Evolutionary conservation across 352 stramenopile species (phyloP), one percentile per base, ranked within the genome.

Genomic region (Thraustotheca clavata): DNA sequence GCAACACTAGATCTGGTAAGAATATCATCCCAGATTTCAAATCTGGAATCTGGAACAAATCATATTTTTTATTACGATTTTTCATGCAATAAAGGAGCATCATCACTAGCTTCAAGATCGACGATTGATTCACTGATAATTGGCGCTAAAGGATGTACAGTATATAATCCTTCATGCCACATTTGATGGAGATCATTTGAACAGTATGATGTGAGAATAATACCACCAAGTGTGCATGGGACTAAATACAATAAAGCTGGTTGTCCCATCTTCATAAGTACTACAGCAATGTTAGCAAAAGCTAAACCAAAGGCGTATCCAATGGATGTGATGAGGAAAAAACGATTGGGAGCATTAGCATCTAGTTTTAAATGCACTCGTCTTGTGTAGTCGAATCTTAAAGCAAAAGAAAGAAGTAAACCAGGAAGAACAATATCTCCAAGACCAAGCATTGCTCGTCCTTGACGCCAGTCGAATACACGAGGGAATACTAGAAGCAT

Each of bases 231-330:
- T 59, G 86, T 96, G 48, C 85, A 96, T 22, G 92, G 92, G 1
- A 99, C 94, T 3, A 99, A 72, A 68, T 99, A 99, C 75, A 98
- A 87, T 24, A 98, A 77, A 29, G 96, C 96, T 20, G 94, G 96
- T 69, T 99, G 95, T 9, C 96, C 94, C 74, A 97, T 91, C 50
- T 78, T 61, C 76, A 95, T 98, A 22, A 98, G 49, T 50, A 91
- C 92, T 7, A 98, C 94, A 0, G 94, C 96, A 3, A 89, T 38
- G 71, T 99, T 98, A 1, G 94, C 94, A 70, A 98, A 86, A 14
- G 81, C 73, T 8, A 99, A 79, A 7, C 94, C 93, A 26, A 97
- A 75, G 4, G 89, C 91, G 73, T 98, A 98, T 6, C 86, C 89
- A 18, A 97, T 72, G 34, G 88, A 79, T 50, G 98, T 74, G 0